phyloP scores from a whole-genome alignment of 768 basidiomycete species.

The Pilatotrama ljubarskyi region DNA sequence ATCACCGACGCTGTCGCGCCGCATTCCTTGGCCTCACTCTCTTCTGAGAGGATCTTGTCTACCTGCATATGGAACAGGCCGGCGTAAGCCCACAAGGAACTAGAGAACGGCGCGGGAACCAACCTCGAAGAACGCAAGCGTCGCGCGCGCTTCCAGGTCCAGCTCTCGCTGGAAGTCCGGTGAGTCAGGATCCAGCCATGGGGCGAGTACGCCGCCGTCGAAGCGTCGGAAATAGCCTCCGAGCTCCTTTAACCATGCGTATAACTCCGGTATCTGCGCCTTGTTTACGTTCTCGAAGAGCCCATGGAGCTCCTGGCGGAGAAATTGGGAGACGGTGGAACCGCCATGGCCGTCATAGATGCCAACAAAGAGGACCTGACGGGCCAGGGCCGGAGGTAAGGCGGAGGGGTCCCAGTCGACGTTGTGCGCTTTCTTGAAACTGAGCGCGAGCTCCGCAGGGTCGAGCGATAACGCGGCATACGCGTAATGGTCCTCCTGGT shows the following conservation, averaged over 20 bases:
- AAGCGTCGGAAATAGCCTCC: slow-evolving; percentile 94
- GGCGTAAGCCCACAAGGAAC: background rate
- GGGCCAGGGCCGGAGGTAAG: slow-evolving; percentile 55
- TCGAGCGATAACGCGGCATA: slow-evolving; percentile 75
- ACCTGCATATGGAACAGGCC: slow-evolving; percentile 44
- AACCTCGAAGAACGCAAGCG: slow-evolving; percentile 86
- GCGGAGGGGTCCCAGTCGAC: slow-evolving; percentile 72
- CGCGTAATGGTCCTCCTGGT: slow-evolving; percentile 88
- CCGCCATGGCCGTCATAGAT: slow-evolving; percentile 96
- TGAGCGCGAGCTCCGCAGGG: slow-evolving; percentile 68
- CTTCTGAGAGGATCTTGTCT: slow-evolving; percentile 70
- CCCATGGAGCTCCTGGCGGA: slow-evolving; percentile 83
- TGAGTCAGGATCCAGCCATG: slow-evolving; percentile 50
- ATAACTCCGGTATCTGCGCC: slow-evolving; percentile 69
- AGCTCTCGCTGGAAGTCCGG: slow-evolving; percentile 36
- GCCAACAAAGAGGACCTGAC: slow-evolving; percentile 83
- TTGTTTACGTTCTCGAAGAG: slow-evolving; percentile 80
- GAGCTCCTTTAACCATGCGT: slow-evolving; percentile 71
- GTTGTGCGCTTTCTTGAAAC: slow-evolving; percentile 59
- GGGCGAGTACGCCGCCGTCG: slow-evolving; percentile 72
- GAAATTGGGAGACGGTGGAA: slow-evolving; percentile 82
- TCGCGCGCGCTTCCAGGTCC: slow-evolving; percentile 84
- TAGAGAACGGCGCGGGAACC: slow-evolving; percentile 21
- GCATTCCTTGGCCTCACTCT: slow-evolving; percentile 68
- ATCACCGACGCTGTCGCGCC: slow-evolving; percentile 93